phyloP scores from a whole-genome alignment of 1,139 yeast genomes.

The Debaryomyces sp. region DNA sequence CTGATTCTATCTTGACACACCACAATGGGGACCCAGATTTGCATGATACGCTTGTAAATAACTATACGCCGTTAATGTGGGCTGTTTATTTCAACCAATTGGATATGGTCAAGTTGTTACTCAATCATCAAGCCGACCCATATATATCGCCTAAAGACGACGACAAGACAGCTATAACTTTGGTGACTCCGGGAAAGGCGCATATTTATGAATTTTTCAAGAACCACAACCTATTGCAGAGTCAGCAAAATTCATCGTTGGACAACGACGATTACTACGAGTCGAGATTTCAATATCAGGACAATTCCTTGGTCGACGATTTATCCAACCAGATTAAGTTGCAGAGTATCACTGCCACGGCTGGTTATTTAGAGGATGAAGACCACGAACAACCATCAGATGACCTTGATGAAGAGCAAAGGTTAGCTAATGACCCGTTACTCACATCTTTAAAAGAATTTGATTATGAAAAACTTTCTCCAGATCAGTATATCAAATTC shows the following conservation, averaged over 20 bases:
- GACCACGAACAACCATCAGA: conserved; percentile 26
- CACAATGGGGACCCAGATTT: conserved; percentile 44
- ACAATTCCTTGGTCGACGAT: conserved; percentile 44
- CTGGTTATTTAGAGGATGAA: conserved; percentile 23
- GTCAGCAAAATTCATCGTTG: conserved; percentile 16
- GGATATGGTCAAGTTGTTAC: conserved; percentile 35
- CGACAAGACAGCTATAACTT: conserved; percentile 35
- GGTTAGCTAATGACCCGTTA: conserved; percentile 31
- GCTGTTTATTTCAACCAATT: conserved; percentile 45
- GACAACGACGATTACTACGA: conserved; percentile 21
- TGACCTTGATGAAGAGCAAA: conserved; percentile 28
- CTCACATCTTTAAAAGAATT: conserved; percentile 38
- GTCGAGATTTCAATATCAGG: conserved; percentile 19
- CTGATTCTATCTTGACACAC: conserved; percentile 42
- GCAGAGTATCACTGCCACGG: conserved; percentile 45
- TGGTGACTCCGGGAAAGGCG: conserved; percentile 34
- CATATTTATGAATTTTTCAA: conserved; percentile 42
- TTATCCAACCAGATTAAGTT: conserved; percentile 46
- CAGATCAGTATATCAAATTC: conserved; percentile 56
- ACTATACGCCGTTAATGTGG: conserved; percentile 52
- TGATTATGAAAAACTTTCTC: conserved; percentile 48
- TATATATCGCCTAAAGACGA: conserved; percentile 32
- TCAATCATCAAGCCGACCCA: conserved; percentile 48
- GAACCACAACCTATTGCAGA: conserved; percentile 43
- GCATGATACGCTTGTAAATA: conserved; percentile 34